Evolutionary conservation across 352 stramenopile genomes (phyloP), one percentile per base, ranked within the genome.

Genomic region (Pythium dissimile): DNA sequence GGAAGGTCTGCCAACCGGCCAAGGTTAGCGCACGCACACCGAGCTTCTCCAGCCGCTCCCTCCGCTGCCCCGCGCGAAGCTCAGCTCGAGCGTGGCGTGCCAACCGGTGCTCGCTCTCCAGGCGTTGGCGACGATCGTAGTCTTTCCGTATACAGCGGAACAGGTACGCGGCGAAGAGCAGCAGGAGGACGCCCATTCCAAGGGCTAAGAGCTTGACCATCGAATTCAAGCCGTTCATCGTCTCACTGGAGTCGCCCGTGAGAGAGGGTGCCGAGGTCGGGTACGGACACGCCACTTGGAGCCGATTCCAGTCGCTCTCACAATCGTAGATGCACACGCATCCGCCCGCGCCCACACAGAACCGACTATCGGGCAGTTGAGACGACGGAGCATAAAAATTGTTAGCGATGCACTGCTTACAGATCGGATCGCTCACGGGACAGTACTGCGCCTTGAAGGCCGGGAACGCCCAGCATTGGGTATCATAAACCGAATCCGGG

Each of bases 251-350:
- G 12, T 30, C 43, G 10, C 8, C 6, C 2, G 43, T 35, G 10
- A 26, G 26, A 20, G 27, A 5, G 15, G 24, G 18, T 6, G 35
- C 16, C 7, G 26, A 31, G 5, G 49, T 41, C 26, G 43, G 11
- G 26, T 16, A 23, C 24, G 23, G 21, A 37, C 55, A 62, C 12
- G 55, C 35, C 1, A 48, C 45, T 1, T 35, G 15, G 13, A 38
- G 21, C 15, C 15, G 31, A 15, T 51, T 43, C 35, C 10, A 55
- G 20, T 30, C 23, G 21, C 42, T 18, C 43, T 65, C 57, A 31
- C 57, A 65, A 28, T 54, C 27, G 5, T 16, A 54, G 27, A 65
- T 53, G n/a, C 57, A 65, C 2, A 65, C 32, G n/a, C 57, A 65
- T 1, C 48, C 48, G n/a, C 51, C 42, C n/a, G 11, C 7, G 8